A percentile compares a stretch with the other conserved stretches of the same genome.
phyloP scores from a whole-genome alignment of 2,329 filamentous ascomycete species.

The Neofusicoccum kwambonambiense region DNA sequence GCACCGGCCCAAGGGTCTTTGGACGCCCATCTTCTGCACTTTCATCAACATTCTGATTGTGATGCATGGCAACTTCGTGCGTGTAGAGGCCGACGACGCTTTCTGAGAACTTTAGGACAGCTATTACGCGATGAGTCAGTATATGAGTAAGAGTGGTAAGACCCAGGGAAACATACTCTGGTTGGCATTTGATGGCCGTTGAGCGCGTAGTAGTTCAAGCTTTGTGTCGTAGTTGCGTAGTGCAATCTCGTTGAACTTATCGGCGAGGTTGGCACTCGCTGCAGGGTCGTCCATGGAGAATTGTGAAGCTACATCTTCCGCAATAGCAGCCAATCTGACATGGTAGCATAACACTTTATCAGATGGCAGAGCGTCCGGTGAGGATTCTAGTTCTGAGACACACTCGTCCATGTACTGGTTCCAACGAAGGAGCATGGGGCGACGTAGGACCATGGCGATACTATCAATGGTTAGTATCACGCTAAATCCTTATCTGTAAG shows the following conservation, averaged over 20 bases:
- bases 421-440: conserved; percentile 60
- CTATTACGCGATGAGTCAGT: conserved; percentile 21
- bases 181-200: conserved; percentile 24
- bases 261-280: conserved; percentile 52
- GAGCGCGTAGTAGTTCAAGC: neutral
- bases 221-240: conserved; percentile 11
- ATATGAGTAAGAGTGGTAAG: neutral
- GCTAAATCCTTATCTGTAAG: conserved; percentile 14
- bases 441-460: conserved; percentile 58
- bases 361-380: conserved; percentile 56
- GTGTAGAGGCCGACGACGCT: conserved; percentile 51
- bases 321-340: conserved; percentile 58
- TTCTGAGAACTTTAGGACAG: conserved; percentile 44
- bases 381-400: conserved; percentile 56
- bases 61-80: conserved; percentile 52
- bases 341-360: conserved; percentile 58
- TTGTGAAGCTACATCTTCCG: conserved; percentile 56
- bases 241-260: conserved; percentile 28
- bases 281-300: conserved; percentile 58
- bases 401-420: conserved; percentile 64
- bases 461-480: conserved; percentile 32
- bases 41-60: conserved; percentile 41
- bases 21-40: conserved; percentile 29
- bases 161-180: conserved; percentile 21
- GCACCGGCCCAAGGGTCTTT: conserved; percentile 45